Conservation (phyloP, 306 rosid genomes). For the Cucurbita maxima region DNA sequence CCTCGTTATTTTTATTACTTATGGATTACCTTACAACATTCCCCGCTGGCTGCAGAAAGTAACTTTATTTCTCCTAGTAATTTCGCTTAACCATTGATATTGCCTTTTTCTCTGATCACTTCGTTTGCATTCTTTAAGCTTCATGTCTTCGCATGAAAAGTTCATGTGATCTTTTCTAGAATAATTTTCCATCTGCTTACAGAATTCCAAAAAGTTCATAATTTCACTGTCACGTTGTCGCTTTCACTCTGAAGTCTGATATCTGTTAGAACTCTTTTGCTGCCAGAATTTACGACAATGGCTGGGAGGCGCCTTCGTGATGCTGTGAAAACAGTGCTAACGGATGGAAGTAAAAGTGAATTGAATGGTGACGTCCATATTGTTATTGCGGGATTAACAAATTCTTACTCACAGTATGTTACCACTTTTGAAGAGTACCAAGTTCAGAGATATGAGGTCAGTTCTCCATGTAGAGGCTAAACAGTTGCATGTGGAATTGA, state of each 20-base stretch:
- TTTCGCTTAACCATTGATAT: neutral
- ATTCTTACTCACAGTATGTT: conserved; percentile 72
- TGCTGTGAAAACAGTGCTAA: conserved; percentile 55
- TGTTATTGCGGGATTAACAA: conserved; percentile 76
- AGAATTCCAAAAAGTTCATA: neutral
- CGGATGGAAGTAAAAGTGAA: conserved; percentile 16
- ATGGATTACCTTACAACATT: neutral
- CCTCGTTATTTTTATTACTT: neutral
- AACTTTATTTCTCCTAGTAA: neutral
- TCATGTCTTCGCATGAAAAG: neutral
- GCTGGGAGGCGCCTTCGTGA: conserved; percentile 92
- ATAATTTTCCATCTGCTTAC: neutral
- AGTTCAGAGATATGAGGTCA: conserved; percentile 90
- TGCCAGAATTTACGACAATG: conserved; percentile 80
- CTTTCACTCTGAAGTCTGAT: neutral
- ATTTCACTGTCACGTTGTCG: neutral
- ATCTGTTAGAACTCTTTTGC: conserved; percentile 7
- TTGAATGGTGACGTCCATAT: conserved; percentile 32
- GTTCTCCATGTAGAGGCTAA: conserved; percentile 13
- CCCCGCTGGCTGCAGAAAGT: neutral
- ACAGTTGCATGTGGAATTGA: neutral
- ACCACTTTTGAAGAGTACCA: conserved; percentile 76
- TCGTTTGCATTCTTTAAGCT: neutral
- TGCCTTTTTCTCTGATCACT: neutral
- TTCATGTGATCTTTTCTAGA: neutral